phyloP scores from a whole-genome alignment of 179 eudicot species.

The Spergularia azorica region DNA sequence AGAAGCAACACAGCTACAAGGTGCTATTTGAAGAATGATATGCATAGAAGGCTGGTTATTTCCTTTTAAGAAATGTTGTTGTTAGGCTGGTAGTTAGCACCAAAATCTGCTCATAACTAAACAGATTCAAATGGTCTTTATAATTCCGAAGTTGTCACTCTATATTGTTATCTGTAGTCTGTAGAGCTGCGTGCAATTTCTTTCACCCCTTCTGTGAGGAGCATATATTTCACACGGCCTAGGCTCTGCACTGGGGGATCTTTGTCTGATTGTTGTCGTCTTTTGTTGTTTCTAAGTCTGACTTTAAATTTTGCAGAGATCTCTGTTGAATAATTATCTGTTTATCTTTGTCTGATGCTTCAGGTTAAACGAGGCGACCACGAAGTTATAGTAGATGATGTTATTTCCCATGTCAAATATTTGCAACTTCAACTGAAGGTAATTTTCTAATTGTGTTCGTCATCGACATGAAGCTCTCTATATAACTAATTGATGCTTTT shows the following conservation, averaged over 20 bases:
- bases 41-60: too few species aligned
- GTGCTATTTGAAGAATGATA: too few species aligned
- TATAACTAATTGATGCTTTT: not conserved
- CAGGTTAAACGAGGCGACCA: slow-evolving; percentile 14
- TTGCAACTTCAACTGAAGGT: slow-evolving; percentile 26
- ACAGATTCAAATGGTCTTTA: not conserved
- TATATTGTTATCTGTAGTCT: not conserved
- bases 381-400: slow-evolving; percentile 10
- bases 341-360: slow-evolving; percentile 5
- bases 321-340: not conserved
- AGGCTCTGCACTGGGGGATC: not conserved
- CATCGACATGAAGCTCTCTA: too few species aligned
- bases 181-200: not conserved
- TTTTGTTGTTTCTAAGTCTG: not conserved
- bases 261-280: not conserved
- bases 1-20: too few species aligned
- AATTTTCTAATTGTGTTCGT: not conserved
- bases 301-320: not conserved
- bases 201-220: not conserved
- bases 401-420: slow-evolving; percentile 17
- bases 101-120: too few species aligned
- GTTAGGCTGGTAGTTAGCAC: too few species aligned
- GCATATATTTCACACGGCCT: not conserved
- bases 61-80: too few species aligned
- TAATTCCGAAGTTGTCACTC: not conserved